Evolutionary conservation across 148 eudicot species (phyloP).

Genomic region (Camellia sinensis): DNA sequence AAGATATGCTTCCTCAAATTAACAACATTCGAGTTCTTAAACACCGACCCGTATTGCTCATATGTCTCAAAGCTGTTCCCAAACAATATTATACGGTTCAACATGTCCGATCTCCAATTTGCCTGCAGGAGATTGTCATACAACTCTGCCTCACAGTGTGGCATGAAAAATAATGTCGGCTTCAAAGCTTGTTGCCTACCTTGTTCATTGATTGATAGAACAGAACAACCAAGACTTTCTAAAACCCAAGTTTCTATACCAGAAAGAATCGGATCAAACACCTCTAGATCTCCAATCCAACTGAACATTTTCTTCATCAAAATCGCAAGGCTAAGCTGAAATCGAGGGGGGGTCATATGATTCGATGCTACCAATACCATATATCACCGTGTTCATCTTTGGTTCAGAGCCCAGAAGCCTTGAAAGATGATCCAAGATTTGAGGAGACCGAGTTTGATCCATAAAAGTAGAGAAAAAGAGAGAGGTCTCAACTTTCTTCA

Average conservation of each 20-base stretch:
- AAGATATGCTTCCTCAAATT: no score
- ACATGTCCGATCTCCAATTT: no score
- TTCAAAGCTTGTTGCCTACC: slow-evolving; percentile 36
- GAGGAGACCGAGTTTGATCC: slow-evolving; percentile 38
- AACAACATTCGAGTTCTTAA: no score
- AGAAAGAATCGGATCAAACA: slow-evolving; percentile 67
- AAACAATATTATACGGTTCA: no score
- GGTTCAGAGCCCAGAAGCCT: slow-evolving; percentile 37
- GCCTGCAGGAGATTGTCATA: no score
- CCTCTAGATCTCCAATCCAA: slow-evolving; percentile 55
- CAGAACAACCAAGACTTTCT: slow-evolving; percentile 53
- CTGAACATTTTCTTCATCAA: background rate
- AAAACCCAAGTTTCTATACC: slow-evolving; percentile 52
- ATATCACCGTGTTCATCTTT: slow-evolving; percentile 62
- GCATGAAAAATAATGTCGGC: no score
- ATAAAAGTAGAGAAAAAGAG: slow-evolving; percentile 41
- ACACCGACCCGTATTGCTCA: no score
- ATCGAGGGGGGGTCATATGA: slow-evolving; percentile 48
- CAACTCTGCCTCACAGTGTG: no score
- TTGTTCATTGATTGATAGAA: slow-evolving; percentile 54
- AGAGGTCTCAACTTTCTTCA: slow-evolving; percentile 48
- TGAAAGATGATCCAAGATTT: slow-evolving; percentile 28
- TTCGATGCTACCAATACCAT: slow-evolving; percentile 72
- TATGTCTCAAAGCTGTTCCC: no score
- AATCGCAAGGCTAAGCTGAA: slow-evolving; percentile 34